phyloP scores from a whole-genome alignment of 2,329 filamentous ascomycete genomes.

The Aspergillus brasiliensis region DNA sequence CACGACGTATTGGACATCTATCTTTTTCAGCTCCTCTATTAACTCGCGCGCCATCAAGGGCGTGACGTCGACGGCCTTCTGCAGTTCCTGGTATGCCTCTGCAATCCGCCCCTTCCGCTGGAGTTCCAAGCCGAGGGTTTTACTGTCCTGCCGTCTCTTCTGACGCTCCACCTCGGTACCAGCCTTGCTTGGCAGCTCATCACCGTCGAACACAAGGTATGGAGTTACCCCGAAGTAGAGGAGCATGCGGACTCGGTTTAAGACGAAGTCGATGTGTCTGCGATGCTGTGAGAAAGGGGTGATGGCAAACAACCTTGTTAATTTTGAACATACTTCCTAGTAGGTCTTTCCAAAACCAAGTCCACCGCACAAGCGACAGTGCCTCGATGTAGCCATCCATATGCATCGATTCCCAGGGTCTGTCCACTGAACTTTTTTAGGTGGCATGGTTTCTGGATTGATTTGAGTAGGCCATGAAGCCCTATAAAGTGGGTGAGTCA shows the following conservation, averaged over 20 bases:
- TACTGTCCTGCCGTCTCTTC: slow-evolving; percentile 76
- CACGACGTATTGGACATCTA: slow-evolving; percentile 81
- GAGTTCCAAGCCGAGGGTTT: slow-evolving; percentile 73
- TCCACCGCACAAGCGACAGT: slow-evolving; percentile 89
- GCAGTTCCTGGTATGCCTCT: slow-evolving; percentile 81
- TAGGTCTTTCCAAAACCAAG: slow-evolving; percentile 83
- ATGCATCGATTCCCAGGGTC: slow-evolving; percentile 92
- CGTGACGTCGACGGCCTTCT: slow-evolving; percentile 94
- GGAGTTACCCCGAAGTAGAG: slow-evolving; percentile 91
- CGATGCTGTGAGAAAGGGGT: slow-evolving; percentile 39
- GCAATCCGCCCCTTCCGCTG: slow-evolving; percentile 77
- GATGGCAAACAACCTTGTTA: background rate
- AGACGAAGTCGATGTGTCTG: slow-evolving; percentile 86
- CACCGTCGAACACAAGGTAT: slow-evolving; percentile 94
- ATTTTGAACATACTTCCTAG: slow-evolving; percentile 66
- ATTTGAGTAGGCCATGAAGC: slow-evolving; percentile 88
- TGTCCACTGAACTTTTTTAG: slow-evolving; percentile 85
- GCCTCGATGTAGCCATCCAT: slow-evolving; percentile 96
- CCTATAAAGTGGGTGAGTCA: slow-evolving; percentile 53
- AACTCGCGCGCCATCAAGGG: slow-evolving; percentile 91
- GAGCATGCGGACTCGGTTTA: slow-evolving; percentile 91
- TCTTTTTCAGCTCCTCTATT: slow-evolving; percentile 86
- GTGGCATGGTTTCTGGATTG: slow-evolving; percentile 86
- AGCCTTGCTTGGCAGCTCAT: slow-evolving; percentile 90
- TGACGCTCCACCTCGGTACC: slow-evolving; percentile 77